Conservation (phyloP, 1,284 basidiomycete genomes). For the Flammula alnicola region DNA sequence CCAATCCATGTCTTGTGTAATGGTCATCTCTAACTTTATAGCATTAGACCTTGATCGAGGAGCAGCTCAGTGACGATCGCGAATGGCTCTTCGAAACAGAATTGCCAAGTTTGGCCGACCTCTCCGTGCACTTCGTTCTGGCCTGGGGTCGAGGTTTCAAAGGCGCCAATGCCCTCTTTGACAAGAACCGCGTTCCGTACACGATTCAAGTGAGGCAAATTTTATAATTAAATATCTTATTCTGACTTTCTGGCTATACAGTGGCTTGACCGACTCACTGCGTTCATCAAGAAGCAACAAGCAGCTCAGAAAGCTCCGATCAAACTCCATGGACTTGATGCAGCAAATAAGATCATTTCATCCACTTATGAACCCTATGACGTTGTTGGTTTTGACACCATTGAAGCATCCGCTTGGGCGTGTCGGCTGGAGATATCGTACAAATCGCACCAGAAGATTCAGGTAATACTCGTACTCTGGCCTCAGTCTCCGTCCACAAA, state of each 20-base stretch:
- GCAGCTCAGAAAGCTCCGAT: constrained; percentile 26
- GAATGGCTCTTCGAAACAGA: constrained; percentile 63
- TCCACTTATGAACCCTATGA: constrained; percentile 41
- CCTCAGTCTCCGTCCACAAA: not conserved
- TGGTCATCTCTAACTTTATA: not conserved
- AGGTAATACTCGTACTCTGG: constrained; percentile 37
- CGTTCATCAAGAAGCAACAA: constrained; percentile 38
- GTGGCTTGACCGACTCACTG: constrained; percentile 52
- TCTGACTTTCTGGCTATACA: constrained; percentile 23
- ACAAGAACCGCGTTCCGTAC: constrained; percentile 43
- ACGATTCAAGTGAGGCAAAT: constrained; percentile 41
- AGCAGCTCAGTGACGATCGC: constrained; percentile 58
- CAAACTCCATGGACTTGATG: constrained; percentile 44
- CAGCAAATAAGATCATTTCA: constrained; percentile 48
- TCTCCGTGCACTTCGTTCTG: constrained; percentile 53
- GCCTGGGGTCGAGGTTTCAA: constrained; percentile 47
- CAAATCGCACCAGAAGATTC: constrained; percentile 54
- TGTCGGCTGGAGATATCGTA: constrained; percentile 44
- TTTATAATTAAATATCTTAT: not conserved
- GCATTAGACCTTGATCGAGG: constrained; percentile 49
- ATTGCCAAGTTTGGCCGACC: constrained; percentile 52
- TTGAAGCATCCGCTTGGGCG: constrained; percentile 48
- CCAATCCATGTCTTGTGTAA: not conserved
- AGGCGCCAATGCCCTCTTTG: constrained; percentile 41
- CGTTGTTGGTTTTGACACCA: constrained; percentile 49